Percentiles rank a stretch among this genome's conserved stretches.
These are phyloP conservation scores for Curvularia eragrostidis DNA, from an alignment of 2,329 filamentous ascomycete genomes.

Conservation along the genomic window DNA sequence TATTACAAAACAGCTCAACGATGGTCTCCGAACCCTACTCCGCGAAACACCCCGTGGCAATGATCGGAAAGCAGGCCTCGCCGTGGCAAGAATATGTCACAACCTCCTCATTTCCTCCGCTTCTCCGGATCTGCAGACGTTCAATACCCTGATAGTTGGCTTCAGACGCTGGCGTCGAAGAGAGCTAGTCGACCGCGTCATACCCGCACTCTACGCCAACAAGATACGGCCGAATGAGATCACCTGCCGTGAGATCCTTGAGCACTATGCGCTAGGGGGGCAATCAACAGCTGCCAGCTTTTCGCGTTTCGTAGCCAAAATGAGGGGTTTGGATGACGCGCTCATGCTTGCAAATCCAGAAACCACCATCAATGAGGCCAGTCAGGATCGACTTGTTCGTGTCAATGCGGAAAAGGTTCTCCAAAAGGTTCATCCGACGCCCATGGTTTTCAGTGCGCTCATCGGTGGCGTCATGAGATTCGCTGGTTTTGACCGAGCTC, in stretches of 20 bases:
- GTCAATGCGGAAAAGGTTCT: conserved; percentile 41
- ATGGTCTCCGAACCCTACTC: conserved; percentile 34
- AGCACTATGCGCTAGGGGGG: conserved; percentile 47
- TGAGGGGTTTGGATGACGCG: conserved; percentile 51
- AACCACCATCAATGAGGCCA: conserved; percentile 46
- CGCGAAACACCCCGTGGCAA: conserved; percentile 21
- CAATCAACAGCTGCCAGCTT: conserved; percentile 42
- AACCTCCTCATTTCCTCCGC: conserved; percentile 69
- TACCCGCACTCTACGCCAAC: conserved; percentile 42
- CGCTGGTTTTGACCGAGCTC: conserved; percentile 53
- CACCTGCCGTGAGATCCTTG: conserved; percentile 51
- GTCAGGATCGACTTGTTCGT: conserved; percentile 36
- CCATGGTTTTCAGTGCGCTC: conserved; percentile 53
- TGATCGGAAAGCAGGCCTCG: conserved; percentile 22
- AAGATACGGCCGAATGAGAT: conserved; percentile 57
- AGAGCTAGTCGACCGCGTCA: conserved; percentile 37
- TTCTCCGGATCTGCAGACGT: conserved; percentile 71
- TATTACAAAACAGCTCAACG: conserved; percentile 41
- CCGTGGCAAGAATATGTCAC: conserved; percentile 57
- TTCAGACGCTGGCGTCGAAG: conserved; percentile 54
- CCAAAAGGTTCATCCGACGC: conserved; percentile 55
- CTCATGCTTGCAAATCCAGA: conserved; percentile 52
- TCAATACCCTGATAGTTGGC: conserved; percentile 73
- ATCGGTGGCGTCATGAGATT: conserved; percentile 54
- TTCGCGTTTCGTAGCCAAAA: conserved; percentile 48